Evolutionary conservation across 169 alveolate species (phyloP).

Genomic region (Cryptosporidium sp.): DNA sequence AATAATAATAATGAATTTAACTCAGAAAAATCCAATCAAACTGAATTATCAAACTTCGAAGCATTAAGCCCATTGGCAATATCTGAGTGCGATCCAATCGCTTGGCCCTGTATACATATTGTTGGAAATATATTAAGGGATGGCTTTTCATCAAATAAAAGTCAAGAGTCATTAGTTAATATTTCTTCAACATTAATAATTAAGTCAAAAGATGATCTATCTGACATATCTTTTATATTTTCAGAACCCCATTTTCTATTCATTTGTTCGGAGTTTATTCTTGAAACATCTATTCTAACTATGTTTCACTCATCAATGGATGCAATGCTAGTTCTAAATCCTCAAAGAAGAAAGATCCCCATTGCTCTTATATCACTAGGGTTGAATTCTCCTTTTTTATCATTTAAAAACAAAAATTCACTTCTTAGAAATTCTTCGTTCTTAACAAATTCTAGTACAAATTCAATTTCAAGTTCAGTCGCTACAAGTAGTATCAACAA

Average conservation of each 20-base stretch:
- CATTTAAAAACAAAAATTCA: constrained; percentile 16
- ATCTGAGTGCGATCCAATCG: constrained; percentile 64
- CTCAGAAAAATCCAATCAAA: neutral
- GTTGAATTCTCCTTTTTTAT: constrained; percentile 45
- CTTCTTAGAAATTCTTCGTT: constrained; percentile 15
- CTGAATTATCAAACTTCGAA: constrained; percentile 8
- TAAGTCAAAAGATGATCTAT: constrained; percentile 41
- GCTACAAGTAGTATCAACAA: neutral
- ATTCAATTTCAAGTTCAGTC: neutral
- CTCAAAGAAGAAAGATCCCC: constrained; percentile 74
- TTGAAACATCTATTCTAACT: constrained; percentile 60
- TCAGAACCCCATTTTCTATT: constrained; percentile 67
- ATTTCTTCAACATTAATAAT: constrained; percentile 66
- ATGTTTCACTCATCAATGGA: constrained; percentile 72
- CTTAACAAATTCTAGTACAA: constrained; percentile 2
- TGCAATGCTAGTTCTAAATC: constrained; percentile 57
- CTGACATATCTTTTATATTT: constrained; percentile 64
- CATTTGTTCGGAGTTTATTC: constrained; percentile 63
- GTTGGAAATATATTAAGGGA: constrained; percentile 59
- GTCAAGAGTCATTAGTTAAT: constrained; percentile 45
- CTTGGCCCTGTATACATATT: constrained; percentile 68
- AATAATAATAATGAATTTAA: neutral
- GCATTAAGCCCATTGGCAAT: constrained; percentile 5
- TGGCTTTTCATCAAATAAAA: constrained; percentile 64
- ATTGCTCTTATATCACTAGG: constrained; percentile 57